Evolutionary conservation across 1,284 basidiomycete genomes (phyloP), one percentile per base, ranked within the genome.

Genomic region (Moesziomyces globuligerus): DNA sequence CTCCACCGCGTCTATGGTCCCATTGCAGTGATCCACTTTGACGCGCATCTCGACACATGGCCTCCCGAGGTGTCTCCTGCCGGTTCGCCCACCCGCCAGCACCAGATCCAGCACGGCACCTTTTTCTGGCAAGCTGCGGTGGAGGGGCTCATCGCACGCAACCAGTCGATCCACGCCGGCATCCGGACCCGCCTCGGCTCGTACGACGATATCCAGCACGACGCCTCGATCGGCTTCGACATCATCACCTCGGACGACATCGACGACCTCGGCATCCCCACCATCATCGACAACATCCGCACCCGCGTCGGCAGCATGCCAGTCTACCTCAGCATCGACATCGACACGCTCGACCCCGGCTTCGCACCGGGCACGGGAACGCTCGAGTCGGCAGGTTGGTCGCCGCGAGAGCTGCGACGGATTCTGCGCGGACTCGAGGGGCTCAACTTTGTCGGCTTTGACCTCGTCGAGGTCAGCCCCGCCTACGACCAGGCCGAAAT

Each of bases 151-250:
- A 83, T 85, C 59, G 80, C 78, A 29, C 72, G 79, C 44, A 83
- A 90, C 72, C 87, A 88, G 47, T 92, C 90, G 79, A 91, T 86
- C 87, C 89, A 90, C 90, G 89, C 89, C 89, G 90, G 89, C 88
- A 86, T 83, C 69, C 85, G 82, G 69, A 80, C 86, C 81, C 60
- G 71, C 61, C 77, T 74, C 8, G 66, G 67, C 38, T 72, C 50
- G 11, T 60, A 61, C 40, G 61, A 75, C 53, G 70, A 66, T 32
- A 61, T 69, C 21, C 41, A 47, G 11, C 67, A 76, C 62, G 72
- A 75, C 52, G 44, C 48, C 23, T 56, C 49, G 17, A 59, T 72
- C 48, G 75, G 74, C 5, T 77, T 77, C 43, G 56, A 71, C 29
- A 64, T 76, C 36, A 58, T 77, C 47, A 74, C 67, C 26, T 59